A percentile compares a stretch with the other conserved stretches of the same genome.
Conservation (phyloP, 192 early-diverging fungal species). For the Umbelopsis vinacea region DNA sequence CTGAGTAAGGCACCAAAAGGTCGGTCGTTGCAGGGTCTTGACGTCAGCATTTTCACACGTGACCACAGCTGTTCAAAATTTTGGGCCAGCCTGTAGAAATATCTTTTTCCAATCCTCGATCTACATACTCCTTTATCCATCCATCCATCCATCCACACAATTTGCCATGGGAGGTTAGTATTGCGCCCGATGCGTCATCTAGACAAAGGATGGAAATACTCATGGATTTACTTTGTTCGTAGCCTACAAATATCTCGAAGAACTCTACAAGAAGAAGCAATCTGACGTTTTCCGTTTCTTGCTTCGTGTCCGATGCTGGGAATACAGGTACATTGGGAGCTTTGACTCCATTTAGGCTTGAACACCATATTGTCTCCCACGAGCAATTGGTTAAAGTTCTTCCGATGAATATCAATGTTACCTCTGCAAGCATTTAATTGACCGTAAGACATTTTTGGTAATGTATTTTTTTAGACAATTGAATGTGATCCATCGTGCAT, state of each 20-base stretch:
- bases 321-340: constrained; percentile 75
- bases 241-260: constrained; percentile 89
- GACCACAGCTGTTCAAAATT: neutral
- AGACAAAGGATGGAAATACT: neutral
- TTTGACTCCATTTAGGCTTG: constrained; percentile 27
- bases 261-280: constrained; percentile 99
- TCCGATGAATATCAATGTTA: constrained; percentile 37
- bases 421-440: constrained; percentile 19
- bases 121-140: neutral
- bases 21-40: neutral
- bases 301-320: constrained; percentile 96
- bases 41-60: neutral
- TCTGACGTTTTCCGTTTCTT: constrained; percentile 99
- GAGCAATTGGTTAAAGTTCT: constrained; percentile 25
- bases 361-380: constrained; percentile 18
- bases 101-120: neutral
- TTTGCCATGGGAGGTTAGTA: constrained; percentile 15
- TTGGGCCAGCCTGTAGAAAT: neutral
- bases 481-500: constrained; percentile 98
- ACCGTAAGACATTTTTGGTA: constrained; percentile 23
- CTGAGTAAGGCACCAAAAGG: neutral
- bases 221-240: neutral
- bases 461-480: constrained; percentile 74
- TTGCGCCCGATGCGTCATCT: neutral
- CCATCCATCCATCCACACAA: constrained; percentile 3